Evolutionary conservation across 1,284 basidiomycete genomes (phyloP).

Genomic region (Cryptococcus neoformans): DNA sequence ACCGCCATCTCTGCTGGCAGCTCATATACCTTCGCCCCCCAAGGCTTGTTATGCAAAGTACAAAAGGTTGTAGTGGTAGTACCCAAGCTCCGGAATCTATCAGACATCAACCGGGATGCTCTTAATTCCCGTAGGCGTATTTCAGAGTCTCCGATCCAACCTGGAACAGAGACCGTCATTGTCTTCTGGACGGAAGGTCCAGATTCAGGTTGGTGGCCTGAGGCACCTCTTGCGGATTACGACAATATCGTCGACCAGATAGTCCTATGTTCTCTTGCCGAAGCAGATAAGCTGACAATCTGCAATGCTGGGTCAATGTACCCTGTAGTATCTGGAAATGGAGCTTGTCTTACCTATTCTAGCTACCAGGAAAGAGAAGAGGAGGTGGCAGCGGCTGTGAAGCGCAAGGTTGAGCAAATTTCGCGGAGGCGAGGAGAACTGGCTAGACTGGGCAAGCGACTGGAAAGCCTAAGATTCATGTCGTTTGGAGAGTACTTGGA

Average conservation of each 20-base stretch:
- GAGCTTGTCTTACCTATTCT: too few species aligned
- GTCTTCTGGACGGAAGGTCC: slow-evolving; percentile 8
- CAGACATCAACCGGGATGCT: background rate
- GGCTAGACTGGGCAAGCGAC: too few species aligned
- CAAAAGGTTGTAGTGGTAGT: slow-evolving; percentile 3
- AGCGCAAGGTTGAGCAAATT: too few species aligned
- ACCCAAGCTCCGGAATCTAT: background rate
- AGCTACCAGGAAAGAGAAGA: too few species aligned
- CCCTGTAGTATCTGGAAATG: background rate
- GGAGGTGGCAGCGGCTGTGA: too few species aligned
- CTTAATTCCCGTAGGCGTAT: background rate
- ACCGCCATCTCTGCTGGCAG: too few species aligned
- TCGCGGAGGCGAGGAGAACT: too few species aligned
- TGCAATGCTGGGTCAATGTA: slow-evolving; percentile 5
- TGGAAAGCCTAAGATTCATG: too few species aligned
- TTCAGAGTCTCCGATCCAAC: background rate
- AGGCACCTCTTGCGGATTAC: background rate
- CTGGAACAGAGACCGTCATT: background rate
- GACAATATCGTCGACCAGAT: slow-evolving; percentile 9
- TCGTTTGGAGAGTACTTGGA: too few species aligned
- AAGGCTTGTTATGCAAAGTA: background rate
- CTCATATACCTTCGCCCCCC: too few species aligned
- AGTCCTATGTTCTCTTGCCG: slow-evolving; percentile 1
- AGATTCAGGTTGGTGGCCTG: background rate
- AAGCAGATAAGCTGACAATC: background rate